Percentiles rank a stretch among this genome's conserved stretches.
Conservation (phyloP, 805 yeast species). For the Sporopachydermia quercuum region DNA sequence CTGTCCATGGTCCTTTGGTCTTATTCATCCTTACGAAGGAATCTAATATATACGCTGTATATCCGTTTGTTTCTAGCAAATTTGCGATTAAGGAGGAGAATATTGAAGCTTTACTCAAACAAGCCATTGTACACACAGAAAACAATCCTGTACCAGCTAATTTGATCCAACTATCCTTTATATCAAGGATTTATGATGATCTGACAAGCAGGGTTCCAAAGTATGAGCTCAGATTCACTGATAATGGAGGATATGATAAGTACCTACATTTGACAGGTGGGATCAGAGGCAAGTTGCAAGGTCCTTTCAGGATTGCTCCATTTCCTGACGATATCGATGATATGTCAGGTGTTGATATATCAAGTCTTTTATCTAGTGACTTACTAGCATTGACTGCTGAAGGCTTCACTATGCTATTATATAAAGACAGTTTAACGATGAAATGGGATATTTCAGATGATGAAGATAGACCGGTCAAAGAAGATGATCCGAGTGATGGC, state of each 20-base stretch:
- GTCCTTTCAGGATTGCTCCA: conserved; percentile 40
- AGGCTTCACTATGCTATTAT: neutral
- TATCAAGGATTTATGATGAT: neutral
- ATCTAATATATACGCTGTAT: conserved; percentile 44
- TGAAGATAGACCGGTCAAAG: conserved; percentile 15
- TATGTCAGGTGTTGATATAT: conserved; percentile 25
- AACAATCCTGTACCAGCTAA: neutral
- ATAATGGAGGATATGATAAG: conserved; percentile 4
- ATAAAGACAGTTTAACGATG: neutral
- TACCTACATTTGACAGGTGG: conserved; percentile 12
- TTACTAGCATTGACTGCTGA: neutral
- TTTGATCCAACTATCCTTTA: neutral
- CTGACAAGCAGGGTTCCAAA: neutral
- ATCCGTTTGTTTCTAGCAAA: conserved; percentile 46
- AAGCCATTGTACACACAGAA: conserved; percentile 14
- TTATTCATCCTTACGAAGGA: conserved; percentile 37
- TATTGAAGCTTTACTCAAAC: conserved; percentile 19
- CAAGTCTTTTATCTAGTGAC: conserved; percentile 10
- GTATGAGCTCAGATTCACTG: neutral
- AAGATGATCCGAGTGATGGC: conserved; percentile 10
- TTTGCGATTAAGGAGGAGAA: conserved; percentile 22
- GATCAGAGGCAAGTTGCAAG: conserved; percentile 22
- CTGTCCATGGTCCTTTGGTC: conserved; percentile 30
- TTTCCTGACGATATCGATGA: conserved; percentile 39
- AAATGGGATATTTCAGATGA: conserved; percentile 12